A percentile compares a stretch with the other conserved stretches of the same genome.
phyloP scores from a whole-genome alignment of 1,284 basidiomycete genomes.

The Veloporphyrellus conicus region DNA sequence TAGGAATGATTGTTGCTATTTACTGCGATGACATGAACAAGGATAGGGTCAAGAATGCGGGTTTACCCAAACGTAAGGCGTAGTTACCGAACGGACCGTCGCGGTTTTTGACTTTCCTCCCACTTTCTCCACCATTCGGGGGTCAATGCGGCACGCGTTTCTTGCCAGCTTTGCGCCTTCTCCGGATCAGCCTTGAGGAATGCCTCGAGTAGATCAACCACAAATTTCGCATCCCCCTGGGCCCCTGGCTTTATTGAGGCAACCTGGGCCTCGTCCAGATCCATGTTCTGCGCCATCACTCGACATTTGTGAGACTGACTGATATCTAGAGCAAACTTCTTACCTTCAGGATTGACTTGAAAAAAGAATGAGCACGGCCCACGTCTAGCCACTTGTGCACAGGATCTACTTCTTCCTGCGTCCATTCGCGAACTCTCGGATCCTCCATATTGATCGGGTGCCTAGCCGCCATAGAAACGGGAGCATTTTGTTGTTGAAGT shows the following conservation, averaged over 20 bases:
- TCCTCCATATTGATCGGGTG: constrained; percentile 35
- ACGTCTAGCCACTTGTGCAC: constrained; percentile 26
- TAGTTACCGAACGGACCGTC: constrained; percentile 6
- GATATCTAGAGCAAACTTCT: neutral
- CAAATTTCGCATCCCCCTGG: constrained; percentile 16
- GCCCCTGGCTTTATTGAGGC: constrained; percentile 10
- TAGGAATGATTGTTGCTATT: constrained; percentile 13
- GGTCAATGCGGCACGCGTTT: constrained; percentile 20
- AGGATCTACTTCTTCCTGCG: constrained; percentile 28
- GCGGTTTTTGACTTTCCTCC: constrained; percentile 22
- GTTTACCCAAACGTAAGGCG: neutral
- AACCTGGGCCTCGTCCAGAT: constrained; percentile 16
- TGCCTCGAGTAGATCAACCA: constrained; percentile 23
- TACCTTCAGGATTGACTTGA: constrained; percentile 30
- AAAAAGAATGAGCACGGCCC: constrained; percentile 17
- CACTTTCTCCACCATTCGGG: constrained; percentile 33
- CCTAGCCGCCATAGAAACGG: constrained; percentile 10
- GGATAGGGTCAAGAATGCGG: neutral
- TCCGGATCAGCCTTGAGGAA: constrained; percentile 28
- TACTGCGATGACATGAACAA: constrained; percentile 7
- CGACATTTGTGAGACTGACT: neutral
- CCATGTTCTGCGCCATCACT: constrained; percentile 18
- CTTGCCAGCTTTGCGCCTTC: constrained; percentile 22
- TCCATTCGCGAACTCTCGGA: constrained; percentile 36
- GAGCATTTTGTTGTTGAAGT: constrained; percentile 23